Base-by-base conservation (phyloP, 2,329 filamentous ascomycete genomes). In the Diplocarpon mali region DNA sequence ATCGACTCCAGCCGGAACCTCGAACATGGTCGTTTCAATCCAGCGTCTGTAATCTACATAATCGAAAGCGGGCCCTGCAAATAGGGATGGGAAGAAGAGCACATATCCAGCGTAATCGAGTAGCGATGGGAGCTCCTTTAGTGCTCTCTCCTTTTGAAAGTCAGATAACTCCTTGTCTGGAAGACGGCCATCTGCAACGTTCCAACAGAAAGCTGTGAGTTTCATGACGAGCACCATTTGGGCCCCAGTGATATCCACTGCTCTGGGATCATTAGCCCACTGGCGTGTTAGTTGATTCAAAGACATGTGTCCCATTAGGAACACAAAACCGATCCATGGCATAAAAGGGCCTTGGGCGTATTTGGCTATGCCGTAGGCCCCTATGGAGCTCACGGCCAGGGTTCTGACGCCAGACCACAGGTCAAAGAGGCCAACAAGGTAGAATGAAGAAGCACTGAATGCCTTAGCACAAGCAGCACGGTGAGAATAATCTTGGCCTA, bases 191-290 rank as follows among this genome's bases (percentile, higher is more conserved):
- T 98, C 92, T 58, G 92, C 88, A 8, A 96, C 82, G 61, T 96
- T 96, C 92, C 92, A 98, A 68, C 87, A 94, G 61, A 98, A 98
- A 5, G 90, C 85, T 16, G 81, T 87, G 30, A 98, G 77, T 65
- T 98, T 98, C 87, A 98, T 98, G 51, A 96, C 82, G 56, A 96
- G 68, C 29, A 98, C 92, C 92, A 98, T 98, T 65, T 98, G 92
- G 1, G 90, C 88, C 34, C 84, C 89, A 0, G 90, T 95, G 55
- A 98, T 89, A 62, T 98, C 92, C 47, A 95, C 72, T 1, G 68
- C 65, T 32, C 75, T 71, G 0, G 85, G 76, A 49, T 78, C 72
- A 55, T 83, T 72, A 32, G 74, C 68, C 32, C 80, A 75, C 64
- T 94, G 87, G 32, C 93, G 84, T 46, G 77, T 69, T 50, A 98